Percentiles rank a stretch among this genome's conserved stretches.
These are phyloP conservation scores for Trametes versicolor DNA, from an alignment of 1,284 basidiomycete genomes.

Conservation along the genomic window DNA sequence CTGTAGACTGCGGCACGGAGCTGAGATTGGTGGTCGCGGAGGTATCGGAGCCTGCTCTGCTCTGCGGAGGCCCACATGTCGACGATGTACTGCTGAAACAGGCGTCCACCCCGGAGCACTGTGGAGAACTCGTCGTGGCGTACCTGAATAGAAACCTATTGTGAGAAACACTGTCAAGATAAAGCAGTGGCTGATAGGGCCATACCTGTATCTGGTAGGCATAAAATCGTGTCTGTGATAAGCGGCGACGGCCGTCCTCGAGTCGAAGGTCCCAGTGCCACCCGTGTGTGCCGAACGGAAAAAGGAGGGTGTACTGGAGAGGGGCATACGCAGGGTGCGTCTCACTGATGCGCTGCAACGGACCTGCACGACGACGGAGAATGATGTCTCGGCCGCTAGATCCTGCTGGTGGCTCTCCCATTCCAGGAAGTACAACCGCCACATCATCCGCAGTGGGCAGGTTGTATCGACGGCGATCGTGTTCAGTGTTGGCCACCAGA, in stretches of 20 bases:
- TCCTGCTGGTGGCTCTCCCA: background rate
- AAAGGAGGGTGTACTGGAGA: constrained; percentile 52
- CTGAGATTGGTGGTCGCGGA: background rate
- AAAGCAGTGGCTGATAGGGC: background rate
- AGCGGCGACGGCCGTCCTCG: background rate
- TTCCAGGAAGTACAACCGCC: background rate
- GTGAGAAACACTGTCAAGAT: background rate
- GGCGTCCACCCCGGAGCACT: background rate
- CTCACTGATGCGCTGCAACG: constrained; percentile 43
- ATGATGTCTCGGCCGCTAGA: background rate
- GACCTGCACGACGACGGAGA: background rate
- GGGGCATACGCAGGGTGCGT: constrained; percentile 47
- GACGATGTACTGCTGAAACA: background rate
- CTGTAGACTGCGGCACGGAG: background rate
- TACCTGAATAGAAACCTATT: background rate
- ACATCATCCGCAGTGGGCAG: background rate
- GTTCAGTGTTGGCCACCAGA: constrained; percentile 1
- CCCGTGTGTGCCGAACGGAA: constrained; percentile 50
- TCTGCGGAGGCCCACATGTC: background rate
- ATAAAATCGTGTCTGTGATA: background rate
- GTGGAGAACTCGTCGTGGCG: background rate
- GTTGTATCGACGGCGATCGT: background rate
- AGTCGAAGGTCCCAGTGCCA: constrained; percentile 48
- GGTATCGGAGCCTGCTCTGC: constrained; percentile 1
- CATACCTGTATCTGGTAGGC: constrained; percentile 1